Base-by-base conservation (phyloP, 1,284 basidiomycete genomes). In the Kwoniella shivajii region DNA sequence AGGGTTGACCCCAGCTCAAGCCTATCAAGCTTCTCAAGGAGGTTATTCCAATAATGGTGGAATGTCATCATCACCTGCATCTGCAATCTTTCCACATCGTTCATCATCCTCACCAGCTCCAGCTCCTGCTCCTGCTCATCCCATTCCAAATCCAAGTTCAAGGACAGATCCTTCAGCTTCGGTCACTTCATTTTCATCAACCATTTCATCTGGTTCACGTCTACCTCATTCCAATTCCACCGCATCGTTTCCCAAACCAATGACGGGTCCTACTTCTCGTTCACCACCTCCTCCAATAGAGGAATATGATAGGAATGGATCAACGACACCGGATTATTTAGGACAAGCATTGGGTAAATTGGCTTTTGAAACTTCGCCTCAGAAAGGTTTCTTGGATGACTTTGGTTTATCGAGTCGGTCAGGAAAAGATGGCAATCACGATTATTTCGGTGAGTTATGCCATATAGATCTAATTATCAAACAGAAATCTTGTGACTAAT, bases 1-100 rank as follows among this genome's bases (percentile, higher is more conserved):
- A 27, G 58, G 51, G 13, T 50, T 65, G 47, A 62, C 63, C 1
- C 54, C 63, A 5, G 63, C 65, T 18, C 67, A 69, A 41, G 55
- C 62, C 3, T 67, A 64, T 50, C 59, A 61, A 37, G 51, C 51
- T 6, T 55, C 63, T 24, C 59, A 63, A 16, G 51, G 44, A 11
- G 29, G 20, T 30, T 48, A 47, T n/a, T 38, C 45, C 36, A 37
- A 45, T 24, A 49, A 57, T 36, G 57, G 41, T 6, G 31, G 48
- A 26, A 16, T 47, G 20, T 7, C 45, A 36, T 48, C 63, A 6
- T 67, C 67, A 5, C 63, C 65, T n/a, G 60, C 63, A n/a, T 62
- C 65, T 3, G 46, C 46, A 10, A 55, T 60, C 4, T 65, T 69
- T 47, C 65, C 67, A n/a, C 59, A 56, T 27, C 39, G 65, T 31